Evolutionary conservation across 2,329 filamentous ascomycete genomes (phyloP), one percentile per base, ranked within the genome.

Genomic region (Coleophoma eucalyptorum): DNA sequence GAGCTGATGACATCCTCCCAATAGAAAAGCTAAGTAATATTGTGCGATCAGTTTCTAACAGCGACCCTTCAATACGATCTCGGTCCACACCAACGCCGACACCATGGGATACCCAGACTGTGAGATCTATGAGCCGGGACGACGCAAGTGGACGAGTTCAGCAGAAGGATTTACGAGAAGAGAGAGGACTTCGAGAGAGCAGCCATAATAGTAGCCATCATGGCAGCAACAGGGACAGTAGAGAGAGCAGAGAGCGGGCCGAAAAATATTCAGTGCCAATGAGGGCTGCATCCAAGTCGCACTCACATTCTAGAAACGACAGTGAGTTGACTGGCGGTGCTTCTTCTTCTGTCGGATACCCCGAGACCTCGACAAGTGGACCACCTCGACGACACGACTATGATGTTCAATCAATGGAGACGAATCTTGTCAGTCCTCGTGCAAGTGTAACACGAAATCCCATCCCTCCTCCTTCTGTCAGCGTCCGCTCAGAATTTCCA

Each of bases 371-470:
- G 15, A 84, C 89, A 60, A 86, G 82, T 62, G 81, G 80, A 6
- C 81, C 81, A 35, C 74, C 74, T 21, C 83, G 92, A 60, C 86
- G 88, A 50, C 91, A 97, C 65, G 93, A 97, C 66, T 97, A 96
- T 64, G 94, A 97, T 65, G 83, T 96, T 15, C 93, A 97, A 67
- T 91, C 92, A 3, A 96, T 97, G 90, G 93, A 97, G 69, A 90
- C 89, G 0, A 87, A 85, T 33, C 77, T 95, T 16, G 81, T 82
- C 56, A 91, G 84, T 68, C 88, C 90, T 5, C 84, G 87, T 35
- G 72, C 78, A 5, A 79, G 74, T 47, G 66, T 87, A 18, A 79
- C 84, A 10, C 89, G 87, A 61, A 96, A 96, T 60, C 90, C 91
- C 0, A 97, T 97, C 52, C 92, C 94, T 1, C 76, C 91, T 5